phyloP scores from a whole-genome alignment of 352 stramenopile species.

The Pseudoperonospora humuli region DNA sequence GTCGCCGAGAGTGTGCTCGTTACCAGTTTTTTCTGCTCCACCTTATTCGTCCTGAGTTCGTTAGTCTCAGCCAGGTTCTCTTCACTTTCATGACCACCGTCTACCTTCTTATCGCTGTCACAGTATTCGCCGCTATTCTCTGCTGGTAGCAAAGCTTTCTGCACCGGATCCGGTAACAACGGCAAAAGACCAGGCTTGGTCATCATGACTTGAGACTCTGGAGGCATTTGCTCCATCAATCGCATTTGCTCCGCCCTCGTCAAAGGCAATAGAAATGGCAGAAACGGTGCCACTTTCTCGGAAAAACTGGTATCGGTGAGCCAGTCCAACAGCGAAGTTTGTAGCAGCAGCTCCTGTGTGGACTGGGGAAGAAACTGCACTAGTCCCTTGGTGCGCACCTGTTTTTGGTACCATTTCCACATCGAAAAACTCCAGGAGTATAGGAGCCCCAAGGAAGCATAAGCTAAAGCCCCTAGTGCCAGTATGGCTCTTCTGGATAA shows the following conservation, averaged over 20 bases:
- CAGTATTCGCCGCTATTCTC: constrained; percentile 10
- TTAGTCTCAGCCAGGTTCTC: constrained; percentile 4
- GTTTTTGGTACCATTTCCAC: constrained; percentile 72
- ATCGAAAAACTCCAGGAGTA: constrained; percentile 76
- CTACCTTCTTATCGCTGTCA: constrained; percentile 1
- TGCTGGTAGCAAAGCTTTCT: constrained; percentile 46
- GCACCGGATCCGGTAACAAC: constrained; percentile 48
- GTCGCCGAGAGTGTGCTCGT: constrained; percentile 19
- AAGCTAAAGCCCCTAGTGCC: constrained; percentile 52
- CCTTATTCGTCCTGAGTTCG: not conserved
- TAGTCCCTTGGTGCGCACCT: constrained; percentile 45
- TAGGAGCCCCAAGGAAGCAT: constrained; percentile 50
- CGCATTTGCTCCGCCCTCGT: constrained; percentile 55
- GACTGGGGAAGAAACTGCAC: constrained; percentile 52
- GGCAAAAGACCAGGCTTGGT: constrained; percentile 60
- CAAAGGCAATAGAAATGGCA: constrained; percentile 74
- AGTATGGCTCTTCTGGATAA: constrained; percentile 67
- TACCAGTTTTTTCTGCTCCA: constrained; percentile 11
- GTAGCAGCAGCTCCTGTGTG: constrained; percentile 53
- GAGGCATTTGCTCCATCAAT: constrained; percentile 61
- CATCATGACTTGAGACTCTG: constrained; percentile 61
- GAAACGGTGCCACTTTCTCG: constrained; percentile 56
- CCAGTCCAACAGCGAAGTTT: constrained; percentile 75
- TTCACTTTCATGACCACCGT: not conserved
- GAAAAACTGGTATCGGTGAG: constrained; percentile 70